Evolutionary conservation across 805 yeast genomes (phyloP), one percentile per base, ranked within the genome.

Genomic region (Starmerella davenportii): DNA sequence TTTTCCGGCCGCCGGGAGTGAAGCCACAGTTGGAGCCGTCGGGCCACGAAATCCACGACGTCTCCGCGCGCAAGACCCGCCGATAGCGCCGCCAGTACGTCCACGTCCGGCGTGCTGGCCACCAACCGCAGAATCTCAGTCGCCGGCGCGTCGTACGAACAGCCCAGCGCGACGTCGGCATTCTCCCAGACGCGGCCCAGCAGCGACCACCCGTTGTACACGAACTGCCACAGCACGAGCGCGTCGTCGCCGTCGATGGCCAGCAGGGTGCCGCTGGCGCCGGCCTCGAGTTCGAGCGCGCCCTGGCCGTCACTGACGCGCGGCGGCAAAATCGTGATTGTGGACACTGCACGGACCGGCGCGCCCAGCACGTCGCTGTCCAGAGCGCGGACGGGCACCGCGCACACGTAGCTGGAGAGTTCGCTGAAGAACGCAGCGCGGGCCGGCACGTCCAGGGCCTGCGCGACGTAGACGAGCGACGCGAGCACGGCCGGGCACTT

Each of bases 131-230:
- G 54, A 3, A 76, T 65, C 17, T 71, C 68, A 4, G 65, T 50
- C 8, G 71, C 57, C 2, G 68, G 48, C 2, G 62, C 59, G 37
- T 62, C 65, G 40, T 61, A 50, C 19, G 50, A 38, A 21, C 31
- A 23, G 17, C 41, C 43, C 36, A 37, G 40, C 8, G 2, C 21
- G 43, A 35, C 53, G 62, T 48, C 48, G 8, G 76, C 57, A 45
- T 77, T 77, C 46, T 79, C 84, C 24, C 85, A 56, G 0, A 79
- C 60, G 49, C 93, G 67, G 1, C 95, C 95, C 15, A 87, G 49
- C 21, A 79, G 58, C 0, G 93, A 69, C 93, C 95, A 84, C 1
- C 95, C 95, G 51, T 75, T 79, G 53, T 75, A 82, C 3, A 67
- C 65, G 52, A 77, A 71, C 21, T 76, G 59, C 59, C 90, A 84